Base-by-base conservation (phyloP, 768 basidiomycete genomes). In the Tulasnella sp. region DNA sequence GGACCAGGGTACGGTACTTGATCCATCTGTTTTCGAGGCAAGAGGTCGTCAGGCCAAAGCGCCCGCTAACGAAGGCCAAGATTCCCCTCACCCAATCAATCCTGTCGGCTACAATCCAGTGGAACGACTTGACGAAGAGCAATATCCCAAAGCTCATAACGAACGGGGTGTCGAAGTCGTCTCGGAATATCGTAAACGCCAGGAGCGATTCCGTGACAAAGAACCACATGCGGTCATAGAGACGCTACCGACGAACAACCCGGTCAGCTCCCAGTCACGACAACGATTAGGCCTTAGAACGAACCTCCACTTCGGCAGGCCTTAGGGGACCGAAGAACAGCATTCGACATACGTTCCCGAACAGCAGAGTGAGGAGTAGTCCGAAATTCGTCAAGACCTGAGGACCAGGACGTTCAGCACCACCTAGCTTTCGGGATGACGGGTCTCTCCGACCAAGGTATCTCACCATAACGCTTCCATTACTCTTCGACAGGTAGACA, bases 181-280 rank as follows among this genome's bases (percentile, higher is more conserved):
- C 93, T 73, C 95, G 86, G 81, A 99, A 99, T 76, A 98, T 98
- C 40, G 97, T 97, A 79, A 98, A 91, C 0, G 97, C 96, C 67
- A 99, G 83, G 40, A 99, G 83, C 7, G 94, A 95, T 79, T 99
- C 97, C 1, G 97, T 98, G 66, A 98, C 86, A 81, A 97, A 97
- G 82, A 95, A 95, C 96, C 97, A 98, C 36, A 94, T 86, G 75
- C 93, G 86, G 78, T 98, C 96, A 79, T 98, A 97, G 1, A 99
- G 84, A 35, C 95, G 90, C 96, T 99, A 78, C 19, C 29, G 5
- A n/a, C 9, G 29, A 37, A n/a, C 17, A 1, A 68, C n/a, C 5
- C n/a, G 22, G 62, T 67, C 8, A 69, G 69, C 73, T 22, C 62
- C 32, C 69, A 16, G 36, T 12, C n/a, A 63, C 35, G 36, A 62